Conservation (phyloP, 2,329 filamentous ascomycete species). For the Fusarium camptoceras region DNA sequence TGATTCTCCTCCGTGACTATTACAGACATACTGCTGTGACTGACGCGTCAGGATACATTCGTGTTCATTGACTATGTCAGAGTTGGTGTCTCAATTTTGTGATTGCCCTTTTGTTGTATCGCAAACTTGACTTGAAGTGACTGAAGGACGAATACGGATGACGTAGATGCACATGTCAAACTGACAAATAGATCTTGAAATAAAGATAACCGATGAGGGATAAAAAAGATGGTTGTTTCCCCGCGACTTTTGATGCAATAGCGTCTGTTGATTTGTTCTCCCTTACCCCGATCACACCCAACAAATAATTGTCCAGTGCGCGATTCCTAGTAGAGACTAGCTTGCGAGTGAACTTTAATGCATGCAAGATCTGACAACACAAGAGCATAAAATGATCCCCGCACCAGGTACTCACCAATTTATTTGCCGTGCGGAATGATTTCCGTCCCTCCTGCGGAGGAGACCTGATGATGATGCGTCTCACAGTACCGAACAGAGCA, state of each 20-base stretch:
- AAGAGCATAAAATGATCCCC: neutral
- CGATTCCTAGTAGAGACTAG: neutral
- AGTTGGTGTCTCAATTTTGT: neutral
- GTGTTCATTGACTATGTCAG: neutral
- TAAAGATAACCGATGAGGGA: fast-evolving
- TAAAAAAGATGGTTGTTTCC: neutral
- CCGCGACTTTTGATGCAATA: fast-evolving
- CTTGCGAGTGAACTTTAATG: neutral
- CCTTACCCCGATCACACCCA: neutral
- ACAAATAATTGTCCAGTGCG: neutral
- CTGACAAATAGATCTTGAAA: fast-evolving
- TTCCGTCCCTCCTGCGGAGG: neutral
- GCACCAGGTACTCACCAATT: neutral
- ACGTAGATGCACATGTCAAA: neutral
- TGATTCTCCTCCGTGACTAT: fast-evolving
- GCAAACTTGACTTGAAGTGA: neutral
- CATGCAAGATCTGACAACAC: neutral
- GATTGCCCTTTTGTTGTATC: neutral
- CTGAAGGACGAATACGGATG: fast-evolving
- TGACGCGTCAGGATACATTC: fast-evolving
- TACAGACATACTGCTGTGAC: neutral
- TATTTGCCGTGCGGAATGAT: neutral
- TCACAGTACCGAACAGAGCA: neutral
- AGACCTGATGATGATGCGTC: neutral
- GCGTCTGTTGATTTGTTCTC: neutral